Base-by-base conservation (phyloP, 2,329 filamentous ascomycete genomes). In the Penicillium sp. region DNA sequence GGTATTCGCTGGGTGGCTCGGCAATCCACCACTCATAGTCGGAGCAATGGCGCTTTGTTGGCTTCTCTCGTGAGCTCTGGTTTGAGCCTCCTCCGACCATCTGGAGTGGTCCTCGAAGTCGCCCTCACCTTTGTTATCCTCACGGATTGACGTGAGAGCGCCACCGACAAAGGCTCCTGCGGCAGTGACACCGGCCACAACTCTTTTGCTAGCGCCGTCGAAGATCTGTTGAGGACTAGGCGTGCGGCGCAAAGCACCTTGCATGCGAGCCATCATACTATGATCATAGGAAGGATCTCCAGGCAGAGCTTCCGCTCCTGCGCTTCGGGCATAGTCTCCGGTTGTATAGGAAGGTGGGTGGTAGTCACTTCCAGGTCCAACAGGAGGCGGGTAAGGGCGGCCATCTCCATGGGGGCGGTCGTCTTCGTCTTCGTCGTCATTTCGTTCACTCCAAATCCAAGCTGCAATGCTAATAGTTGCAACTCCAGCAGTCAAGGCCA, bases 391-490 rank as follows among this genome's bases (percentile, higher is more conserved):
- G 62, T 66, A 64, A 40, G 47, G 61, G 49, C 53, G 60, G 44
- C 68, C 64, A 52, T 59, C 64, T 18, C 65, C 56, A 40, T 66
- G 79, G 66, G 78, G 77, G 53, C 79, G 77, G 51, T 85, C 83
- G 60, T 82, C 80, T 60, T 86, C 83, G 29, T 92, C 87, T 51
- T 90, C 87, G 56, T 87, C 84, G 63, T 89, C 87, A 68, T 82
- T 85, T 68, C 90, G 88, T 77, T 96, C 92, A 73, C 89, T 95
- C 92, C 92, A 96, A 58, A 92, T 85, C 93, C 93, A 97, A 55
- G 91, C 91, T 50, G 88, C 92, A 46, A 96, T 78, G 34, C 92
- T 92, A 53, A 89, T 87, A 22, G 92, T 91, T 58, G 93, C 93
- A 65, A 95, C 85, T 45, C 91, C 92, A 56, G 96, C 86, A 48